A percentile compares a stretch with the other conserved stretches of the same genome.
These are phyloP conservation scores for Leccinum subgranulosum DNA, from an alignment of 768 basidiomycete species.

Conservation along the genomic window DNA sequence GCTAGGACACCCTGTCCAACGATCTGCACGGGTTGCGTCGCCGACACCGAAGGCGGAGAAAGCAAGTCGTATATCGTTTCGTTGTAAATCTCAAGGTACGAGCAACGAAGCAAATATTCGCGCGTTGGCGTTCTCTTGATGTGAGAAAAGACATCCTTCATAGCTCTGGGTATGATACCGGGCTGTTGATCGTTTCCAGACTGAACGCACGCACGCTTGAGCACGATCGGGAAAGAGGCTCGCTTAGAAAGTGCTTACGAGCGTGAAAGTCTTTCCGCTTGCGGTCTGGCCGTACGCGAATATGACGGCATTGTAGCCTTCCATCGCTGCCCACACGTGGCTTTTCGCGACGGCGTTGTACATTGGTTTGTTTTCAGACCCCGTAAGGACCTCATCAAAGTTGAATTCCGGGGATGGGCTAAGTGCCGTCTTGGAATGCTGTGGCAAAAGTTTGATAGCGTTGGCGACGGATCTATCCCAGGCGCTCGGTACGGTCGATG, in stretches of 20 bases:
- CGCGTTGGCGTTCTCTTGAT: conserved; percentile 75
- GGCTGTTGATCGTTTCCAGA: conserved; percentile 81
- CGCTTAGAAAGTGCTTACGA: conserved; percentile 33
- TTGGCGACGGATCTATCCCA: conserved; percentile 51
- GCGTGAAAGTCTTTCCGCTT: conserved; percentile 70
- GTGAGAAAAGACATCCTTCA: conserved; percentile 87
- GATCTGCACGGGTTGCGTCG: conserved; percentile 63
- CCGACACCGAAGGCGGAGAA: conserved; percentile 57
- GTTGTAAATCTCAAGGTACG: conserved; percentile 98
- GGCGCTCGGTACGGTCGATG: conserved; percentile 46
- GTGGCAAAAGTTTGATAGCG: conserved; percentile 59
- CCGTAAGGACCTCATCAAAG: conserved; percentile 76
- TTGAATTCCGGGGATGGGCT: conserved; percentile 49
- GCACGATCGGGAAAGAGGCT: conserved; percentile 34
- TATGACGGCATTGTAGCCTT: conserved; percentile 93
- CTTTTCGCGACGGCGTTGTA: conserved; percentile 74
- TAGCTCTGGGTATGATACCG: conserved; percentile 90
- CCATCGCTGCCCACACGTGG: conserved; percentile 91
- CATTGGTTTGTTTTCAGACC: conserved; percentile 74
- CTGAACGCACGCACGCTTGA: conserved; percentile 29
- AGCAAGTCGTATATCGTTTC: conserved; percentile 86
- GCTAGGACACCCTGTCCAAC: conserved; percentile 68
- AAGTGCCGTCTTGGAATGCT: conserved; percentile 46
- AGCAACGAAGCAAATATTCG: conserved; percentile 93
- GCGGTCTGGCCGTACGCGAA: conserved; percentile 95